Base-by-base conservation (phyloP, 2,329 filamentous ascomycete genomes). In the Epicoccum nigrum region DNA sequence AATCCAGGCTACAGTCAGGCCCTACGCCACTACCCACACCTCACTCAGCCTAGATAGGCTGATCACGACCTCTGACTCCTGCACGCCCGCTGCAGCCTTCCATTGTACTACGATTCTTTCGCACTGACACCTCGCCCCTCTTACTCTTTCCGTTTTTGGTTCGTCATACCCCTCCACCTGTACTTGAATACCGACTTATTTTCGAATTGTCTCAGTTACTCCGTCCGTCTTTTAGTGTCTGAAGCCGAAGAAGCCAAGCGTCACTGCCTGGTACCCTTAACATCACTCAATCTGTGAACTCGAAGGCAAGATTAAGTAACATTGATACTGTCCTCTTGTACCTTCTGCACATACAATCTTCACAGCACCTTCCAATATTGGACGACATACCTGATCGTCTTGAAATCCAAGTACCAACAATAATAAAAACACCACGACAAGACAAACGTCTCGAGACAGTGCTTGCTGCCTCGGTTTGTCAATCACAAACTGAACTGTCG, bases 1-100 rank as follows among this genome's bases (percentile, higher is more conserved):
- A 47, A 15, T 59, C 59, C 66, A 71, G 69, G 67, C 69, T 70
- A 56, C 69, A 66, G 45, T 63, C 61, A 56, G 55, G 55, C 54
- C 62, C 56, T 49, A 23, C 55, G 58, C 54, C 54, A 43, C 60
- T 63, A n/a, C 64, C 63, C 65, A 69, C 68, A 52, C 58, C 48
- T 45, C 40, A 42, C 55, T 43, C 46, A 46, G 57, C 54, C 64
- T 62, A 56, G 59, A 58, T 64, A 51, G 54, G 58, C 61, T 63
- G 52, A 57, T 42, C 34, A 43, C 59, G 57, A 58, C 28, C 59
- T 58, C 45, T 63, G 37, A 38, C 54, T 54, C 32, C 42, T 59
- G 58, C 61, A 63, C 58, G 58, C 55, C 51, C 43, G 56, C 62
- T 65, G 60, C 64, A 64, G 54, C 54, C 41, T 54, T 51, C 54